Evolutionary conservation across 2,329 filamentous ascomycete genomes (phyloP).

Genomic region (Fusarium coicis): DNA sequence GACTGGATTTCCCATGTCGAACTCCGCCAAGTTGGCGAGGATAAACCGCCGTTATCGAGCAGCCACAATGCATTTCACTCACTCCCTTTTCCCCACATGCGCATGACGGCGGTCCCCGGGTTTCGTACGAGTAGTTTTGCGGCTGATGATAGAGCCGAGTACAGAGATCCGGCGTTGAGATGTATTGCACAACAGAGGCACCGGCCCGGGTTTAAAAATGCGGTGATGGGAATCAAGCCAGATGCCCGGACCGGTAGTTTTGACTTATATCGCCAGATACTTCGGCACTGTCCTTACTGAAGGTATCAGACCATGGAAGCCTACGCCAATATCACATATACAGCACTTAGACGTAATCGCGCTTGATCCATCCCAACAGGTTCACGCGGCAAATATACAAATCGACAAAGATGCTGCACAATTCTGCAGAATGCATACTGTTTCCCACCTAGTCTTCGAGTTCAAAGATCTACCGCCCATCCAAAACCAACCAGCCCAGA

Average conservation of each 20-base stretch:
- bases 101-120: conserved; percentile 30
- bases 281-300: neutral
- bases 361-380: conserved; percentile 6
- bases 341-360: neutral
- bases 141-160: neutral
- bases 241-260: conserved; percentile 34
- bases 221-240: neutral
- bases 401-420: neutral
- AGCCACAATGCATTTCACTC: conserved; percentile 20
- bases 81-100: conserved; percentile 10
- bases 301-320: neutral
- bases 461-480: conserved; percentile 15
- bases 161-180: neutral
- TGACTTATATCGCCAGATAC: neutral
- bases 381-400: conserved; percentile 4
- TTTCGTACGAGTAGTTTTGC: conserved; percentile 23
- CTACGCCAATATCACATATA: neutral
- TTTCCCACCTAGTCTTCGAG: neutral
- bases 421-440: neutral
- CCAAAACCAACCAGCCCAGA: conserved; percentile 34
- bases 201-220: conserved; percentile 36
- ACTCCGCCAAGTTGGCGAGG: conserved; percentile 23
- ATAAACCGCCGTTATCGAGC: conserved; percentile 26
- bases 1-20: conserved; percentile 9
- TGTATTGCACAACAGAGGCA: neutral